phyloP scores from a whole-genome alignment of 495 filamentous ascomycete genomes.

The Cryomyces minteri region DNA sequence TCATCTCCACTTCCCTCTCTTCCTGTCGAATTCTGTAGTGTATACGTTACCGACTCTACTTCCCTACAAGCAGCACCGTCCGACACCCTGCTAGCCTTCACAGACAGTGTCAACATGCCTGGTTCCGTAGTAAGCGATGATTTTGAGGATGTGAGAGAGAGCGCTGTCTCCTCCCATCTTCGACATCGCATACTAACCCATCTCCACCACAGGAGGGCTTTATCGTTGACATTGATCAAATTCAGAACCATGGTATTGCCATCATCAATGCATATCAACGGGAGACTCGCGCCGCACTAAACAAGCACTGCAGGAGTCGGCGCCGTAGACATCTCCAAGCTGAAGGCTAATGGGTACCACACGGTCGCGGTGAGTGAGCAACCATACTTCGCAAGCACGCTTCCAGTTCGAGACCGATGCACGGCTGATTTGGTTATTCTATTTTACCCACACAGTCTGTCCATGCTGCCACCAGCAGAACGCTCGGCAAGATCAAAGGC shows the following conservation, averaged over 20 bases:
- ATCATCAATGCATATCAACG: not conserved
- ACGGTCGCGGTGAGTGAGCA: slow-evolving; percentile 41
- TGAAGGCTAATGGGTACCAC: slow-evolving; percentile 51
- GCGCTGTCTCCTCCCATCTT: too few relatives aligned
- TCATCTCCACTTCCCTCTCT: too few relatives aligned
- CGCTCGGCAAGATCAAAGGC: slow-evolving; percentile 55
- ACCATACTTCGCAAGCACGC: not conserved
- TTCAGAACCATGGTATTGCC: slow-evolving; percentile 50
- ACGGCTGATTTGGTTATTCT: not conserved
- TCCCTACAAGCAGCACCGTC: too few relatives aligned
- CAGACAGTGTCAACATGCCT: slow-evolving; percentile 23
- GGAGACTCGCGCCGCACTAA: not conserved
- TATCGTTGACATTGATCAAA: slow-evolving; percentile 57
- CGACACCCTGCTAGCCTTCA: not conserved
- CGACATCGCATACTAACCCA: not conserved
- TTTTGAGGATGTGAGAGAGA: slow-evolving; percentile 30
- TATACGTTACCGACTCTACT: too few relatives aligned
- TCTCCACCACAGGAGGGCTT: slow-evolving; percentile 18
- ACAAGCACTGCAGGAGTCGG: slow-evolving; percentile 34
- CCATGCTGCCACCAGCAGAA: slow-evolving; percentile 43
- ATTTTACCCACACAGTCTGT: slow-evolving; percentile 30
- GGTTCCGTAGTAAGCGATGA: slow-evolving; percentile 33
- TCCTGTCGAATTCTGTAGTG: too few relatives aligned
- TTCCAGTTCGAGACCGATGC: too few relatives aligned
- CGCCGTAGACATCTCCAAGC: slow-evolving; percentile 55